Conservation (phyloP, 345 rosid species). For the Pistacia integerrima region DNA sequence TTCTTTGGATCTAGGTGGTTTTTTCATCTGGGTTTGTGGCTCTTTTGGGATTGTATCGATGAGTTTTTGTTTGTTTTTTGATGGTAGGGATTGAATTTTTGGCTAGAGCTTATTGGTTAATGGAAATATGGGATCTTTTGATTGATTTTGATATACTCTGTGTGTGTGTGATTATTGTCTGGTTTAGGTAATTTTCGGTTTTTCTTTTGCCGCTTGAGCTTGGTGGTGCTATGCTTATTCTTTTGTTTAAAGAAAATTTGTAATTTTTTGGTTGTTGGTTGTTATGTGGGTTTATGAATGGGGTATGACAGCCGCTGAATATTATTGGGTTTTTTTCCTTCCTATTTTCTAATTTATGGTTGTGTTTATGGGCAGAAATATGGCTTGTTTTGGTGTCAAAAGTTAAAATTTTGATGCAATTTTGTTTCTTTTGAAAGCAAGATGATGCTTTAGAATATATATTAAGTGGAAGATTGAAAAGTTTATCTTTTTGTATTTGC, state of each 20-base stretch:
- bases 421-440: background rate
- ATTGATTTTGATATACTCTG: background rate
- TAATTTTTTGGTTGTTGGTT: background rate
- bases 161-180: background rate
- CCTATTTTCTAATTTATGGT: background rate
- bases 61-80: constrained; percentile 8
- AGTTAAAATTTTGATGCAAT: background rate
- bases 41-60: background rate
- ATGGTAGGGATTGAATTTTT: background rate
- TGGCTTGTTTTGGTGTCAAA: background rate
- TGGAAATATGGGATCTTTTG: background rate
- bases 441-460: background rate
- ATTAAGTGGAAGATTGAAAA: background rate
- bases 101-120: background rate
- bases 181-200: background rate
- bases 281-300: background rate
- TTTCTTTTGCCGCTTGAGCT: background rate
- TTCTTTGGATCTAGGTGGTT: constrained; percentile 47
- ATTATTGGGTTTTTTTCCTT: background rate
- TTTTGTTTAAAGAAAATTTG: too few species aligned
- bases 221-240: background rate
- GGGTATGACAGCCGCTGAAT: background rate
- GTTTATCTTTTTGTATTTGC: background rate
- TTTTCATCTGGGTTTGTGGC: background rate
- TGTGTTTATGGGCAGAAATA: background rate